Base-by-base conservation (phyloP, 2,329 filamentous ascomycete species). In the Diaporthe nobilis region DNA sequence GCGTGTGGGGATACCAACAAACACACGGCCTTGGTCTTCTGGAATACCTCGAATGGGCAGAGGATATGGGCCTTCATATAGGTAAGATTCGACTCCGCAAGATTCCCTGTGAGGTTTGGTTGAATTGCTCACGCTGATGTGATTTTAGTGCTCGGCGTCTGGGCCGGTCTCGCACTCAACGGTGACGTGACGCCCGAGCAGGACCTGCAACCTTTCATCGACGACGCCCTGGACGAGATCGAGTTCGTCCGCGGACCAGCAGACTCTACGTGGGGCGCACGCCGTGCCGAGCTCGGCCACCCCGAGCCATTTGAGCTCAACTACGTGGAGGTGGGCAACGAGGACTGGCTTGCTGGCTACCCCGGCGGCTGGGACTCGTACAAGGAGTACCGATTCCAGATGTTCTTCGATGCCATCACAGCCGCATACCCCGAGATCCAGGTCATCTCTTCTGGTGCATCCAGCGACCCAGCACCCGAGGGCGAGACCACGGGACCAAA, bases 251-350 rank as follows among this genome's bases (percentile, higher is more conserved):
- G 87, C 15, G 91, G 92, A 3, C 83, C 88, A 51, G 81, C 83
- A 1, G 83, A 86, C 61, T 90, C 90, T 1, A 86, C 86, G 34
- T 92, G 89, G 85, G 92, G 92, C 20, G 85, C 87, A 5, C 82
- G 87, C 9, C 90, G 92, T 25, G 91, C 90, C 9, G 83, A 87
- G 58, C 85, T 92, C 3, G 92, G 92, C 4, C 89, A 93, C 78
- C 87, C 90, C 0, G 86, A 91, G 75, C 92, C 92, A 0, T 94
- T 90, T 84, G 84, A 81, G 42, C 85, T 94, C 67, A 85, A 88
- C 15, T 92, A 89, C 78, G 90, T 94, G 73, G 92, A 94, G 82
- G 84, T 94, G 58, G 92, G 92, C 75, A 94, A 94, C 81, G 92
- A 94, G 81, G 92, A 94, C 79, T 90, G 89, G 85, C 87, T 93